A percentile compares a stretch with the other conserved stretches of the same genome.
phyloP scores from a whole-genome alignment of 345 rosid species.

The Sonneratia caseolaris region DNA sequence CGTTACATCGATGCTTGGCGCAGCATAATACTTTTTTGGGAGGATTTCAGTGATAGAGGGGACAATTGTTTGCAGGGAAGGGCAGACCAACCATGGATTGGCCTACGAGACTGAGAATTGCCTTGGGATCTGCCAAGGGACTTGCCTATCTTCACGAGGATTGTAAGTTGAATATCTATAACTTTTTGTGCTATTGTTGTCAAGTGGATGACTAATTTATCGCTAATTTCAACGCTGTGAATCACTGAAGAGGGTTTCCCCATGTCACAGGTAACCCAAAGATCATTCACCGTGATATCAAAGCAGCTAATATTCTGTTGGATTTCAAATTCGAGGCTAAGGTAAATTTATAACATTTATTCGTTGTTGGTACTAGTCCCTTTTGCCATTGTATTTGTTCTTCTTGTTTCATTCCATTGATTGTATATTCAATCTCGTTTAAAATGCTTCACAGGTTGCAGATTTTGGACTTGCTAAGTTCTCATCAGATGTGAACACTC shows the following conservation, averaged over 20 bases:
- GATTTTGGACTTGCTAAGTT: conserved; percentile 93
- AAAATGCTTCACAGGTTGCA: conserved; percentile 47
- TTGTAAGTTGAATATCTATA: conserved; percentile 32
- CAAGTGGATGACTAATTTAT: background rate
- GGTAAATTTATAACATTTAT: conserved; percentile 25
- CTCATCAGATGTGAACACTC: conserved; percentile 69
- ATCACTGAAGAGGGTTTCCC: background rate
- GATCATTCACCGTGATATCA: conserved; percentile 93
- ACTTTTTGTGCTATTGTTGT: background rate
- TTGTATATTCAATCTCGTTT: background rate
- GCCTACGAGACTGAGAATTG: conserved; percentile 63
- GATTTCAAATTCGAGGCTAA: conserved; percentile 82
- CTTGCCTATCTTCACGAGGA: conserved; percentile 96
- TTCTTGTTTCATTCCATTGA: background rate
- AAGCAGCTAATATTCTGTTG: conserved; percentile 73
- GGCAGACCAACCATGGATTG: conserved; percentile 73
- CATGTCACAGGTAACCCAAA: conserved; percentile 61
- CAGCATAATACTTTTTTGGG: background rate
- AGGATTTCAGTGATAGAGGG: conserved; percentile 10
- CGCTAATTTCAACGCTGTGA: background rate
- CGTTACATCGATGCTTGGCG: background rate
- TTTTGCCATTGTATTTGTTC: background rate
- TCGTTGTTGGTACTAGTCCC: background rate
- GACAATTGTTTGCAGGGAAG: conserved; percentile 30
- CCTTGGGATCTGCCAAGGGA: conserved; percentile 88